phyloP scores from a whole-genome alignment of 495 filamentous ascomycete genomes.

The Aspergillus leporis region DNA sequence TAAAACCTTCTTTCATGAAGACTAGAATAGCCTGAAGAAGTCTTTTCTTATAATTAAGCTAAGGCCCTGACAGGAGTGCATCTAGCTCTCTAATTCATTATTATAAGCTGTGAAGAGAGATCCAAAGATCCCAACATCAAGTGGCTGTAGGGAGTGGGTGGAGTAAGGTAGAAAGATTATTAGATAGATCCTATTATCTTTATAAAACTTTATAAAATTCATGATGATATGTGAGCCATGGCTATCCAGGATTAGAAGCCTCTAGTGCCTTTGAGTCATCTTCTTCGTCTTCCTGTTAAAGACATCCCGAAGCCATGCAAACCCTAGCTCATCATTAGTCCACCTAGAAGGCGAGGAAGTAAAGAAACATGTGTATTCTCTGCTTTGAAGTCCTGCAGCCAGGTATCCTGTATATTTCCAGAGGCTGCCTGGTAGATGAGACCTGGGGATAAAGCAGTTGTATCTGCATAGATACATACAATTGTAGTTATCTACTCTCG shows the following conservation, averaged over 20 bases:
- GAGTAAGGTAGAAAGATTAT: slow-evolving; percentile 10
- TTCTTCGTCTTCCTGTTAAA: slow-evolving; percentile 12
- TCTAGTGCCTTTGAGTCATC: slow-evolving; percentile 5
- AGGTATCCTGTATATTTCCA: slow-evolving; percentile 1
- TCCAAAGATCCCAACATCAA: slow-evolving; percentile 9
- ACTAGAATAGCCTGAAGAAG: slow-evolving; percentile 8
- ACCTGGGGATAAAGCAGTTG: slow-evolving; percentile 1
- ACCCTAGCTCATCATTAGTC: slow-evolving; percentile 12
- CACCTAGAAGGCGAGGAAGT: slow-evolving; percentile 1
- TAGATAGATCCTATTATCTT: slow-evolving; percentile 13
- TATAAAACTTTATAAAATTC: slow-evolving; percentile 10
- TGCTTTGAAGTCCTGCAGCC: slow-evolving; percentile 12
- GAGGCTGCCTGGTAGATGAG: slow-evolving; percentile 6
- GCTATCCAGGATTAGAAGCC: slow-evolving; percentile 11
- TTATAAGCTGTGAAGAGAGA: slow-evolving; percentile 5
- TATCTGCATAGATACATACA: slow-evolving; percentile 10
- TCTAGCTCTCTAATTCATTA: neutral
- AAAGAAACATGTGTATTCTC: slow-evolving; percentile 3
- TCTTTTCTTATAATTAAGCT: slow-evolving; percentile 2
- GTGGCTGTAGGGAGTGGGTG: slow-evolving; percentile 12
- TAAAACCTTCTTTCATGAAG: neutral
- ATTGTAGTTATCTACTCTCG: slow-evolving; percentile 12
- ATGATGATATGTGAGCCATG: slow-evolving; percentile 12
- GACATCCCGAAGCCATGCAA: slow-evolving; percentile 3
- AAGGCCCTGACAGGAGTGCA: neutral